These are phyloP conservation scores for Achaetomium macrosporum DNA, from an alignment of 2,329 filamentous ascomycete genomes.

Conservation along the genomic window DNA sequence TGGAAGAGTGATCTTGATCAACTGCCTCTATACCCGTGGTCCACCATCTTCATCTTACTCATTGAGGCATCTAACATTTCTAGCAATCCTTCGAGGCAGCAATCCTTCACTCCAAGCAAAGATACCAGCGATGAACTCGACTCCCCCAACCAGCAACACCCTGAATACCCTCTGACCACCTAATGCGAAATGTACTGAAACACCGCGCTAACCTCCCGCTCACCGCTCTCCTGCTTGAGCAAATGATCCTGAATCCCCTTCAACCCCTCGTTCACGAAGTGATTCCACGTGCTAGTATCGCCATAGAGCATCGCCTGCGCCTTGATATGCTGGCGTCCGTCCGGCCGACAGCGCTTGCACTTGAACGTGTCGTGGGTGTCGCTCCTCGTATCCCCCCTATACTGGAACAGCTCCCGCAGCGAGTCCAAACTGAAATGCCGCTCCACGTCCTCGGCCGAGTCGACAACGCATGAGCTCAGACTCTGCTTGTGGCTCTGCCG, in stretches of 20 bases:
- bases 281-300: slow-evolving; percentile 99
- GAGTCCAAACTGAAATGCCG: slow-evolving; percentile 91
- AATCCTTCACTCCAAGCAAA: not conserved
- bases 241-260: slow-evolving; percentile 84
- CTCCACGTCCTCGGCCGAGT: slow-evolving; percentile 94
- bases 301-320: slow-evolving; percentile 94
- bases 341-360: slow-evolving; percentile 87
- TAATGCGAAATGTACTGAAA: slow-evolving; percentile 97
- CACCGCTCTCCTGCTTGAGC: slow-evolving; percentile 74
- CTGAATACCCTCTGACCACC: not conserved
- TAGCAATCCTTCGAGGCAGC: not conserved
- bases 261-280: slow-evolving; percentile 79
- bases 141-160: not conserved
- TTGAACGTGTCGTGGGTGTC: slow-evolving; percentile 99
- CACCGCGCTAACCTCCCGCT: slow-evolving; percentile 81
- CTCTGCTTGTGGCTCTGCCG: slow-evolving; percentile 97
- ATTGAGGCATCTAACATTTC: not conserved
- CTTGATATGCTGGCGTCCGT: slow-evolving; percentile 82
- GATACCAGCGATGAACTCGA: not conserved
- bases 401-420: slow-evolving; percentile 89
- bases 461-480: slow-evolving; percentile 90
- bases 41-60: no score
- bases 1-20: no score
- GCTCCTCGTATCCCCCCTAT: slow-evolving; percentile 73
- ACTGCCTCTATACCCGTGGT: no score